Evolutionary conservation across 345 rosid genomes (phyloP).

Genomic region (Syzygium jambos): DNA sequence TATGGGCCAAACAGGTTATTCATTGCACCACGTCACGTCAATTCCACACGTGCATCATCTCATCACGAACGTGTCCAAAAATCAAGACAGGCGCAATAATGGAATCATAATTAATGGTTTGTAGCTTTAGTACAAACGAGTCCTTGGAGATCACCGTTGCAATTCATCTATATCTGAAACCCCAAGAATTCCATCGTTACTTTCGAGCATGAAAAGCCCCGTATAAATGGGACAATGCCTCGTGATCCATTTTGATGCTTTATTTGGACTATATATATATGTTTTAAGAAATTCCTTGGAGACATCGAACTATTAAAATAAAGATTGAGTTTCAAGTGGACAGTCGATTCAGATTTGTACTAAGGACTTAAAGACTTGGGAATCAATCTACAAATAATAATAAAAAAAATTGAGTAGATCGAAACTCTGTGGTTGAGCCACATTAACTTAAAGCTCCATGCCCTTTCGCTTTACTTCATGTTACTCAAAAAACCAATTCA

Average conservation of each 20-base stretch:
- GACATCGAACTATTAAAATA: neutral
- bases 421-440: neutral
- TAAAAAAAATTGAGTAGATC: too few species aligned
- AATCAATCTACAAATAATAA: neutral
- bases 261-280: too few species aligned
- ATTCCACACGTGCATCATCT: neutral
- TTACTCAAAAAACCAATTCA: neutral
- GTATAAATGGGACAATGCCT: neutral
- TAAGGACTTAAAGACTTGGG: neutral
- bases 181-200: neutral
- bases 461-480: neutral
- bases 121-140: neutral
- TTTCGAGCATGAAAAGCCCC: neutral
- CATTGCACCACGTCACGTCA: rapidly evolving
- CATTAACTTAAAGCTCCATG: neutral
- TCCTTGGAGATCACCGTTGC: too few species aligned
- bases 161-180: neutral
- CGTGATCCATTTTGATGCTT: too few species aligned
- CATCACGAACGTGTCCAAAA: neutral
- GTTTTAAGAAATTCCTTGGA: neutral
- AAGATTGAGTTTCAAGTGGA: neutral
- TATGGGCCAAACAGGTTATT: rapidly evolving
- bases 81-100: neutral
- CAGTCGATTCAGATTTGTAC: neutral
- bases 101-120: neutral